phyloP scores from a whole-genome alignment of 371 early-diverging fungal genomes.

The Actinomortierella ambigua region DNA sequence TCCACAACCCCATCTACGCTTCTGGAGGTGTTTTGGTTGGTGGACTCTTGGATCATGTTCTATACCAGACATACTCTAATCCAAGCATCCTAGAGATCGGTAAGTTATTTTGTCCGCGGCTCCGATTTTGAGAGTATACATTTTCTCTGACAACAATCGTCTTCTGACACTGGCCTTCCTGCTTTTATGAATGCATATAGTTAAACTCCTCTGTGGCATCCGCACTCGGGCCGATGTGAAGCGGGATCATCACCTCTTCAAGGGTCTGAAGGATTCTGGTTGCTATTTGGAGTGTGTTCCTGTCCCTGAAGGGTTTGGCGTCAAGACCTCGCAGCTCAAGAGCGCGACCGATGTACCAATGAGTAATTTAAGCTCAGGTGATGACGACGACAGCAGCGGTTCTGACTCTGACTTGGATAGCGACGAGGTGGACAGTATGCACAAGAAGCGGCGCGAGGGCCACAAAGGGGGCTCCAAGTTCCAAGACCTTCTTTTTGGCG shows the following conservation, averaged over 20 bases:
- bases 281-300: slow-evolving; percentile 46
- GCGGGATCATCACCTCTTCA: slow-evolving; percentile 35
- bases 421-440: no score
- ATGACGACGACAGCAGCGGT: no score
- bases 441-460: no score
- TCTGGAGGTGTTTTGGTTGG: slow-evolving; percentile 58
- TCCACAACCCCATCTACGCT: slow-evolving; percentile 53
- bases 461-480: no score
- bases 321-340: slow-evolving; percentile 23
- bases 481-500: no score
- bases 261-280: slow-evolving; percentile 28
- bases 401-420: no score
- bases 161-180: no score
- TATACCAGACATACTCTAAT: slow-evolving; percentile 52
- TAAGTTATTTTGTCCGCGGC: no score
- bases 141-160: no score
- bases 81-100: slow-evolving; percentile 54
- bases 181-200: no score
- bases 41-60: slow-evolving; percentile 50
- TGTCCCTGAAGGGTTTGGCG: slow-evolving; percentile 49
- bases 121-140: no score
- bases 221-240: slow-evolving; percentile 45
- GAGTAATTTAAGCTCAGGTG: no score
- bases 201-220: slow-evolving; percentile 51
- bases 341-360: neutral